Conservation (phyloP, 495 filamentous ascomycete genomes). For the Neurospora sp. region DNA sequence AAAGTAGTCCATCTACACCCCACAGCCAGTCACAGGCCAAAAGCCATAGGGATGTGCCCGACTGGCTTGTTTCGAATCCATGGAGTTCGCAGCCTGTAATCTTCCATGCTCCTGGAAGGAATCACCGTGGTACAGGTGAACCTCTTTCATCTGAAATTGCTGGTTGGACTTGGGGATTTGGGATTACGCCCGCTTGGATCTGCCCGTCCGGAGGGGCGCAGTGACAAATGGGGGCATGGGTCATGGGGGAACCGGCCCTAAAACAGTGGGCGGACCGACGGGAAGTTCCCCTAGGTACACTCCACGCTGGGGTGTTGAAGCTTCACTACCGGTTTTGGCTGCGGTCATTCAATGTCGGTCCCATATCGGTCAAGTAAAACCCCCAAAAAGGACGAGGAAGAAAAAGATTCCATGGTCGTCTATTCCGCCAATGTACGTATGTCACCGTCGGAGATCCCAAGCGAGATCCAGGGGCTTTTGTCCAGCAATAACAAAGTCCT, state of each 20-base stretch:
- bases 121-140: not conserved
- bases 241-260: not conserved
- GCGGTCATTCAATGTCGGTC: not conserved
- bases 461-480: constrained; percentile 6
- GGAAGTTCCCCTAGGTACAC: not conserved
- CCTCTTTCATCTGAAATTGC: not conserved
- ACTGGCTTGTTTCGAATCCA: constrained; percentile 8
- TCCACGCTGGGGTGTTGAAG: not conserved
- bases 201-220: not conserved
- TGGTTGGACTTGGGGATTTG: not conserved
- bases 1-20: not conserved
- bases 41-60: not conserved
- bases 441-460: constrained; percentile 2
- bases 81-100: constrained; percentile 1
- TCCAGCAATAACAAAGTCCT: not conserved
- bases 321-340: not conserved
- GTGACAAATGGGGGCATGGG: not conserved
- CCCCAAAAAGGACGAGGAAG: not conserved
- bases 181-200: not conserved
- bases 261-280: not conserved
- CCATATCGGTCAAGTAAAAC: not conserved
- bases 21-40: constrained; percentile 2
- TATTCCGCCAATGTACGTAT: not conserved
- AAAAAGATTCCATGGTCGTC: not conserved
- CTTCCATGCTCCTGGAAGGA: not conserved